Base-by-base conservation (phyloP, 2,329 filamentous ascomycete genomes). In the Tolypocladium cylindrosporum region DNA sequence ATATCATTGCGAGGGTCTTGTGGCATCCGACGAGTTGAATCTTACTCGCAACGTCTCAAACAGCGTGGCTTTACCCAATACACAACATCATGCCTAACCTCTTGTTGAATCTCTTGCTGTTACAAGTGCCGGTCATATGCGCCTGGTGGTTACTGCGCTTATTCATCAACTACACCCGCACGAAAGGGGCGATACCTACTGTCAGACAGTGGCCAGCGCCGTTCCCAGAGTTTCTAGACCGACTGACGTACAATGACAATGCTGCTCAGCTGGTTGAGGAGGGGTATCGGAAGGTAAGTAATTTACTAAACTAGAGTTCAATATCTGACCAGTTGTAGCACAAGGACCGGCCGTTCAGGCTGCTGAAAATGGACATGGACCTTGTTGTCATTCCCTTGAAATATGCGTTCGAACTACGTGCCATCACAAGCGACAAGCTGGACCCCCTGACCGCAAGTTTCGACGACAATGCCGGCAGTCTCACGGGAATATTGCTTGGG, bases 321-420 rank as follows among this genome's bases (percentile, higher is more conserved):
- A 7, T 8, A 7, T 31, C 34, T 36, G 4, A 34, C 21, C 19
- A 2, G 16, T 21, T 31, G 55, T 14, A 60, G 59, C 36, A 59
- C 43, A 59, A 58, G 39, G 45, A 60, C 19, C 57, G 36, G 3
- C 60, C 60, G 9, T 62, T 62, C 27, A 51, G 56, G 41, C 31
- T 62, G 11, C 59, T 59, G 6, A 62, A 59, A 36, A 60, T 62
- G 60, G 60, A 62, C 40, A 62, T 62, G 60, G 60, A 62, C 36
- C 50, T 62, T 10, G 48, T 60, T 37, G 51, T 62, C 14, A 56
- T 62, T 48, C 60, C 60, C 1, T 45, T 62, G 10, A 57, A 58
- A 36, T 60, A 62, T n/a, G 59, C 60, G 4, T 27, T 39, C 10
- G 60, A 62, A 37, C 34, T 62, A 14, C 55, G 60, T 7, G 51